Evolutionary conservation across 345 rosid genomes (phyloP).

Genomic region (Mallotus nudiflorus): DNA sequence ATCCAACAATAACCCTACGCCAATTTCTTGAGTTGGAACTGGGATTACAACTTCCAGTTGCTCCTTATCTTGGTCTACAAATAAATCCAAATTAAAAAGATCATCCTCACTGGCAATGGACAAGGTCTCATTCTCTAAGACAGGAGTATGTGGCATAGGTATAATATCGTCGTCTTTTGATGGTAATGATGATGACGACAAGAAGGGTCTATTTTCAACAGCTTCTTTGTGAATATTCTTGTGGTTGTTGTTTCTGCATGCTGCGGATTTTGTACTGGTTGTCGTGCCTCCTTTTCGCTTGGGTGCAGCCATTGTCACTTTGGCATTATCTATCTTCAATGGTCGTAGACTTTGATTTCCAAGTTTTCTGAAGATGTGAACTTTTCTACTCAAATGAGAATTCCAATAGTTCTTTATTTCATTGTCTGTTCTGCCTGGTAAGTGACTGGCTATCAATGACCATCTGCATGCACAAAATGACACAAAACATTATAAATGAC

Average conservation of each 20-base stretch:
- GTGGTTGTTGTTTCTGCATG: slow-evolving; percentile 24
- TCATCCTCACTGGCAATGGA: slow-evolving; percentile 11
- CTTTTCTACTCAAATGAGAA: slow-evolving; percentile 54
- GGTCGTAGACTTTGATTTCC: neutral
- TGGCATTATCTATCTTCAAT: slow-evolving; percentile 17
- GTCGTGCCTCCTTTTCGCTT: neutral
- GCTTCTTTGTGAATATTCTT: slow-evolving; percentile 2
- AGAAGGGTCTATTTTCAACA: neutral
- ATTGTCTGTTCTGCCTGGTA: slow-evolving; percentile 72
- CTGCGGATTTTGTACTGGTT: slow-evolving; percentile 4
- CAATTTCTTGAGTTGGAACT: slow-evolving; percentile 21
- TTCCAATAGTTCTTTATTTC: slow-evolving; percentile 77
- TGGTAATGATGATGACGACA: no score
- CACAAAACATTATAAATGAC: no score
- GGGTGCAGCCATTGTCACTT: neutral
- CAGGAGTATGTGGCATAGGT: slow-evolving; percentile 14
- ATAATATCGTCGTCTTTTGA: neutral
- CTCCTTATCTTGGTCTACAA: slow-evolving; percentile 16
- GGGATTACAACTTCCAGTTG: slow-evolving; percentile 7
- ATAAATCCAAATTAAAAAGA: neutral
- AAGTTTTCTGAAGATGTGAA: slow-evolving; percentile 37
- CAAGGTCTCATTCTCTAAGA: slow-evolving; percentile 21
- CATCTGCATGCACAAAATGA: slow-evolving; percentile 44
- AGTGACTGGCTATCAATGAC: slow-evolving; percentile 59
- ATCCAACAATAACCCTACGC: slow-evolving; percentile 19